Conservation (phyloP, 2,329 filamentous ascomycete genomes). For the Aspergillus tamarii region DNA sequence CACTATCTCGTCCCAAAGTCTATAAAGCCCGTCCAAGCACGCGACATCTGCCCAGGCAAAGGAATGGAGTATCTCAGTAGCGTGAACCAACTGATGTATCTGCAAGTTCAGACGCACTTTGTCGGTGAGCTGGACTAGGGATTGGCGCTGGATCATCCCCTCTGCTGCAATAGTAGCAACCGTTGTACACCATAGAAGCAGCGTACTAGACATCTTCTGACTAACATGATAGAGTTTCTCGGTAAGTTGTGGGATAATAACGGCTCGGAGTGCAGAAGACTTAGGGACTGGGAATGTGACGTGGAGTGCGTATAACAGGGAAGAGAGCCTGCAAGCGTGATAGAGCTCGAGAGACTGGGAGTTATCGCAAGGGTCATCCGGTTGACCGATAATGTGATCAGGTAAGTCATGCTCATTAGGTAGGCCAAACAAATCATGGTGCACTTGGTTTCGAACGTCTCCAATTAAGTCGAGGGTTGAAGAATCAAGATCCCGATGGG, state of each 20-base stretch:
- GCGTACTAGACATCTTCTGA: not conserved
- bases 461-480: not conserved
- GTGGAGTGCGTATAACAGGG: conserved; percentile 3
- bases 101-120: conserved; percentile 1
- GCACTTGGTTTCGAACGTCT: conserved; percentile 6
- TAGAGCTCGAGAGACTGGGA: not conserved
- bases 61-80: not conserved
- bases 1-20: not conserved
- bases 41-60: conserved; percentile 11
- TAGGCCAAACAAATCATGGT: conserved; percentile 8
- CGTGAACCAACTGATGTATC: not conserved
- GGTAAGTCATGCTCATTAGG: conserved; percentile 4
- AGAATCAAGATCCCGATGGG: too few relatives aligned
- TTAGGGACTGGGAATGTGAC: conserved; percentile 11
- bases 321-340: conserved; percentile 1
- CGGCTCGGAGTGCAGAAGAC: not conserved
- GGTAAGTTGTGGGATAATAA: not conserved
- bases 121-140: not conserved
- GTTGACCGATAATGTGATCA: not conserved
- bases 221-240: not conserved
- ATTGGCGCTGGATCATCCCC: not conserved
- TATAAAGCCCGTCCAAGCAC: not conserved
- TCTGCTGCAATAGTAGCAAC: conserved; percentile 1
- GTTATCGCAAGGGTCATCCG: not conserved
- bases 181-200: conserved; percentile 7